Base-by-base conservation (phyloP, 23 red algal genomes). In the Pyropia yezoensis region DNA sequence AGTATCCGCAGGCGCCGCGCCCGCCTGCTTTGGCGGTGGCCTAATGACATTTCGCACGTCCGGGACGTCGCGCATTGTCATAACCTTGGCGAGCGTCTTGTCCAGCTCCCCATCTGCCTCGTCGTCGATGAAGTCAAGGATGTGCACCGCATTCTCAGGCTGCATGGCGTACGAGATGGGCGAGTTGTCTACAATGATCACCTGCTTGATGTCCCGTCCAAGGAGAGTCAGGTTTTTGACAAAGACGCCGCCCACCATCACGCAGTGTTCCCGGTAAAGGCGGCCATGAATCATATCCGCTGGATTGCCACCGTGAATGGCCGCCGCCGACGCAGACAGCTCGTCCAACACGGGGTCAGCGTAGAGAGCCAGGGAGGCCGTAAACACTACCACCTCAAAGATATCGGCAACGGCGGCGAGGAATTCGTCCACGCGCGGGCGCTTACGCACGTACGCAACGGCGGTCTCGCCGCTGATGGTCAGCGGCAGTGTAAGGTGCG, bases 311-410 rank as follows among this genome's bases (percentile, higher is more conserved):
- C 39, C 39, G 39, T 47, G 39, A 47, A 47, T 47, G 4, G 39
- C 39, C 11, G 39, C 39, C 39, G 39, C 39, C 39, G 39, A 47
- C 39, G 39, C 39, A 47, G 39, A 47, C 12, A 97, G 71, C 57
- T 77, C 34, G 49, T 90, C 84, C 63, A 97, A 73, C 15, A 97
- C 74, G 0, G 80, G 85, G 69, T 97, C 83, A 7, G 93, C 93
- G 66, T 97, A 97, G 57, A 88, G 70, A 11, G 76, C 54, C 18
- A 87, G 81, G 24, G 85, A 91, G 33, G 93, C 93, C 8, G 93
- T 97, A 50, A 97, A 97, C 16, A 97, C 71, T 12, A 97, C 87
- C 5, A 97, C 67, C 67, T 97, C 93, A 71, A 75, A 97, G 65
- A 62, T 70, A 20, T 90, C 59, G 25, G 66, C 63, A 34, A 70